phyloP scores from a whole-genome alignment of 2,329 filamentous ascomycete genomes.

The Fusarium tuaranense region DNA sequence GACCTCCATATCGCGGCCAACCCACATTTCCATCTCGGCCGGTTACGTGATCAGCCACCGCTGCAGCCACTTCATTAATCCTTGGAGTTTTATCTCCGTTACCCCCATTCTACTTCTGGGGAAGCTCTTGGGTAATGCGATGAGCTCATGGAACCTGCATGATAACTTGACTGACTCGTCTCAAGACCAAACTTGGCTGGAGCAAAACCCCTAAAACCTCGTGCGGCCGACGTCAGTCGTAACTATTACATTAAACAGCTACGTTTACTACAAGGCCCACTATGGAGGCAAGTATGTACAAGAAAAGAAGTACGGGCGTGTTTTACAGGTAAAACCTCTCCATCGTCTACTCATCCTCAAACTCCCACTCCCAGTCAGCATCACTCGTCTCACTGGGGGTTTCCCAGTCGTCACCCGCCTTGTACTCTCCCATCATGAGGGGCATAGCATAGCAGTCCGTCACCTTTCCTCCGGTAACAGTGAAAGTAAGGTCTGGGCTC shows the following conservation, averaged over 20 bases:
- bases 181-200: no score
- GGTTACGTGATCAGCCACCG: not conserved
- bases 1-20: not conserved
- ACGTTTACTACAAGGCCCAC: not conserved
- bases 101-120: not conserved
- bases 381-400: not conserved
- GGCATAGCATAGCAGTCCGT: not conserved
- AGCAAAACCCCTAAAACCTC: not conserved
- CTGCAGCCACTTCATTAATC: not conserved
- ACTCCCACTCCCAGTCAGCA: not conserved
- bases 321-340: not conserved
- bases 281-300: not conserved
- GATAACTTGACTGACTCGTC: not conserved
- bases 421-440: not conserved
- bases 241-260: not conserved
- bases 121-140: not conserved
- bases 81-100: not conserved
- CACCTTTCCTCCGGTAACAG: not conserved
- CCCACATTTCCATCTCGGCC: not conserved
- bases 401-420: not conserved
- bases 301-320: not conserved
- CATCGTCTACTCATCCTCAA: not conserved
- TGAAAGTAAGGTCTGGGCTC: conserved; percentile 24
- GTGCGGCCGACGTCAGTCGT: not conserved
- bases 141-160: not conserved